Conservation (phyloP, 2,329 filamentous ascomycete species). For the Neonectria magnoliae region DNA sequence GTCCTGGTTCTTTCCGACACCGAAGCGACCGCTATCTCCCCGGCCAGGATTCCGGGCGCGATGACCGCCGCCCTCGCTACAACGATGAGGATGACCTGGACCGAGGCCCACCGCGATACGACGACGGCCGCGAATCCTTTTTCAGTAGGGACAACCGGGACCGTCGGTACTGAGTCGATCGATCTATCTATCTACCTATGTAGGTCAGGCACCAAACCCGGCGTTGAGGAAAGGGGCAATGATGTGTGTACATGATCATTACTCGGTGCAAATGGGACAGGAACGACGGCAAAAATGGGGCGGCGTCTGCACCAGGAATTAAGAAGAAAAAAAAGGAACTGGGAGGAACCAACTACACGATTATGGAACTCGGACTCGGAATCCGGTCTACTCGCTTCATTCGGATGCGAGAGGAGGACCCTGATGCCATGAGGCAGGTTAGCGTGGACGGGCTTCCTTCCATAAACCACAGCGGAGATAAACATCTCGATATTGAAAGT, state of each 20-base stretch:
- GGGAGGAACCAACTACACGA: not conserved
- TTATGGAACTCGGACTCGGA: not conserved
- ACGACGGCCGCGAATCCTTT: slow-evolving; percentile 27
- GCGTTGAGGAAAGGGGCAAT: not conserved
- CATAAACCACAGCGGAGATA: not conserved
- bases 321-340: slow-evolving; percentile 9
- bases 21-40: slow-evolving; percentile 50
- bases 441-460: not conserved
- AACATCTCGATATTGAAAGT: not conserved
- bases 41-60: slow-evolving; percentile 32
- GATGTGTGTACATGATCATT: not conserved
- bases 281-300: not conserved
- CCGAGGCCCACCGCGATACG: slow-evolving; percentile 21
- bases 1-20: slow-evolving; percentile 31
- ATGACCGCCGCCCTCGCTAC: slow-evolving; percentile 36
- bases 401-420: too few relatives aligned
- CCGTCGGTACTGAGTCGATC: slow-evolving; percentile 18
- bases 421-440: not conserved
- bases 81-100: slow-evolving; percentile 26
- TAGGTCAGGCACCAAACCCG: not conserved
- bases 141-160: slow-evolving; percentile 16
- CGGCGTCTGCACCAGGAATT: slow-evolving; percentile 9
- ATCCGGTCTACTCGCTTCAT: not conserved
- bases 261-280: not conserved
- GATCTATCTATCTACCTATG: not conserved